Percentiles rank a stretch among this genome's conserved stretches.
These are phyloP conservation scores for Erodium trifolium DNA, from an alignment of 441 rosid species.

Conservation along the genomic window DNA sequence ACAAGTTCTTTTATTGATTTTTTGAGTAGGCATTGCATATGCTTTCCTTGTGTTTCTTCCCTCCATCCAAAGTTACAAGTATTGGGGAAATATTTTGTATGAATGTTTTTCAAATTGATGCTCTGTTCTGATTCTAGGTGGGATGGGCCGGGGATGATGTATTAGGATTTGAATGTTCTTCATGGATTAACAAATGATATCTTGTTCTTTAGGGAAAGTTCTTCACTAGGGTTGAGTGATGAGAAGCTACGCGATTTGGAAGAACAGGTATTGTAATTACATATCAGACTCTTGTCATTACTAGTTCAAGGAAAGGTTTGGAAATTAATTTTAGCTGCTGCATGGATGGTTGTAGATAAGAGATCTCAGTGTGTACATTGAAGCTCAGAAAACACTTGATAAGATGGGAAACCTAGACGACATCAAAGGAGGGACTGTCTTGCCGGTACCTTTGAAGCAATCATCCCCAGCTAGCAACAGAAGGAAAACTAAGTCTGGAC, in stretches of 20 bases:
- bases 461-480: constrained; percentile 35
- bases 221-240: constrained; percentile 35
- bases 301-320: constrained; percentile 14
- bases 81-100: too few species aligned
- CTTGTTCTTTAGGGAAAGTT: constrained; percentile 37
- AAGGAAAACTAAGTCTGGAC: constrained; percentile 38
- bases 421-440: constrained; percentile 51
- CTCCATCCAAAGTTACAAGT: too few species aligned
- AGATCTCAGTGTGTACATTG: constrained; percentile 63
- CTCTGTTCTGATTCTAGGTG: too few species aligned
- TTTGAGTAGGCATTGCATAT: not conserved
- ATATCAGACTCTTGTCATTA: not conserved
- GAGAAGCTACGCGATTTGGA: constrained; percentile 61
- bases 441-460: constrained; percentile 54
- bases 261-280: constrained; percentile 52
- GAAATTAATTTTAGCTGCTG: constrained; percentile 6
- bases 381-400: constrained; percentile 62
- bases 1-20: not conserved
- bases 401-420: constrained; percentile 49
- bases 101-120: too few species aligned
- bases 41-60: not conserved
- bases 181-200: not conserved
- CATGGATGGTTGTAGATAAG: constrained; percentile 40
- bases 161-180: too few species aligned
- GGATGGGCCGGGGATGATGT: too few species aligned